phyloP scores from a whole-genome alignment of 306 rosid genomes.

The Ceratonia siliqua region DNA sequence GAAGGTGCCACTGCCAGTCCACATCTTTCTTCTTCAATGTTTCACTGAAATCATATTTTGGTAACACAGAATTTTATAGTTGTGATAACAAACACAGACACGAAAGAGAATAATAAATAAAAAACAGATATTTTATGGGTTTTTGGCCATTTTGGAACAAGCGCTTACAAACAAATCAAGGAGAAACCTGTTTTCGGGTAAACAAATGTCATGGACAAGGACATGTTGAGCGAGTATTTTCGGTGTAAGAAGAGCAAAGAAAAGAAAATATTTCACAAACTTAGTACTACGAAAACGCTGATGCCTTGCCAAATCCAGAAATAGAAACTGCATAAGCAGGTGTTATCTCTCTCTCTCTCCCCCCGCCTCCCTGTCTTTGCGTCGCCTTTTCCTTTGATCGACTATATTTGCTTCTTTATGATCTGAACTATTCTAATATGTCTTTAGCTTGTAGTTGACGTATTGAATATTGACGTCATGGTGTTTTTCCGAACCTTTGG shows the following conservation, averaged over 20 bases:
- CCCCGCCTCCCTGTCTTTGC: not conserved
- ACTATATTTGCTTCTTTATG: not conserved
- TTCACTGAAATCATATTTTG: too few relatives aligned
- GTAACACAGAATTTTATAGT: too few relatives aligned
- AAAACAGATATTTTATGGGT: not conserved
- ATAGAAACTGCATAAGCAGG: not conserved
- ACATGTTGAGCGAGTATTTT: not conserved
- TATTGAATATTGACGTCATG: not conserved
- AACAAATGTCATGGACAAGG: not conserved
- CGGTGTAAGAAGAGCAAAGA: not conserved
- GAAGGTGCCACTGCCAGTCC: not conserved
- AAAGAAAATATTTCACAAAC: not conserved
- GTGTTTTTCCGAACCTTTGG: not conserved
- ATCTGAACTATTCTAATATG: not conserved
- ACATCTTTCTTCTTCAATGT: too few relatives aligned
- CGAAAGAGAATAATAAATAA: not conserved
- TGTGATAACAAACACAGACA: not conserved
- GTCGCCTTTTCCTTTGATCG: not conserved
- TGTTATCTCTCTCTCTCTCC: not conserved
- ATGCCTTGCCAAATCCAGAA: constrained; percentile 4
- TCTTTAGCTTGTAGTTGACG: not conserved
- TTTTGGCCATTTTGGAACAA: not conserved
- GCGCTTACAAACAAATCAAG: not conserved
- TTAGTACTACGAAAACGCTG: not conserved
- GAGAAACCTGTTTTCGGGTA: not conserved